Conservation (phyloP, 768 basidiomycete genomes). For the Lactarius sanguifluus region DNA sequence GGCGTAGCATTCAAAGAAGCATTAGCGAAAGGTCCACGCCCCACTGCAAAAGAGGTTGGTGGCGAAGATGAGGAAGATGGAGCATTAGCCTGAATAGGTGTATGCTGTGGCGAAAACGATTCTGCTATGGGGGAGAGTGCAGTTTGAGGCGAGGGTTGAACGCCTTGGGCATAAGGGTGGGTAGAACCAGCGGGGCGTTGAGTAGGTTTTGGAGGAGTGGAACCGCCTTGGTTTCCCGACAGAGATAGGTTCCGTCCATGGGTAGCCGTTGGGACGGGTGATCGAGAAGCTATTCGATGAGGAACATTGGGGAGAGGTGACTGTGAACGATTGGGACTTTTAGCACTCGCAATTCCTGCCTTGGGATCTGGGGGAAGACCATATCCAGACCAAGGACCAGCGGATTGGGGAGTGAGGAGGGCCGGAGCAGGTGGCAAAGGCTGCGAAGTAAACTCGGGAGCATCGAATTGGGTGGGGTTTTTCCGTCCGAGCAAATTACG, state of each 20-base stretch:
- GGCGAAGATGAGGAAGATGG: conserved; percentile 37
- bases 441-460: conserved; percentile 39
- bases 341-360: conserved; percentile 47
- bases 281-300: conserved; percentile 34
- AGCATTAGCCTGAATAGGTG: conserved; percentile 47
- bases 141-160: conserved; percentile 42
- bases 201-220: conserved; percentile 39
- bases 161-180: conserved; percentile 62
- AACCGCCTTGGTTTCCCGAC: conserved; percentile 36
- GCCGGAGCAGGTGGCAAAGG: conserved; percentile 39
- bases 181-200: conserved; percentile 41
- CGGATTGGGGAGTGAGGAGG: conserved; percentile 33
- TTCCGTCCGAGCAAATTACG: conserved; percentile 40
- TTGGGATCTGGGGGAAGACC: conserved; percentile 64
- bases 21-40: conserved; percentile 57
- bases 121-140: conserved; percentile 74
- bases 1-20: conserved; percentile 46
- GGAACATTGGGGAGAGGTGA: conserved; percentile 43
- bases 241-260: conserved; percentile 57
- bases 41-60: conserved; percentile 48
- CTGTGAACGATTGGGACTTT: conserved; percentile 36
- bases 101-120: conserved; percentile 45
- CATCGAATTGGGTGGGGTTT: conserved; percentile 60
- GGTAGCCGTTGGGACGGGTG: conserved; percentile 35
- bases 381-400: conserved; percentile 37